These are phyloP conservation scores for Martensiomyces pterosporus DNA, from an alignment of 192 early-diverging fungal species.

Conservation along the genomic window DNA sequence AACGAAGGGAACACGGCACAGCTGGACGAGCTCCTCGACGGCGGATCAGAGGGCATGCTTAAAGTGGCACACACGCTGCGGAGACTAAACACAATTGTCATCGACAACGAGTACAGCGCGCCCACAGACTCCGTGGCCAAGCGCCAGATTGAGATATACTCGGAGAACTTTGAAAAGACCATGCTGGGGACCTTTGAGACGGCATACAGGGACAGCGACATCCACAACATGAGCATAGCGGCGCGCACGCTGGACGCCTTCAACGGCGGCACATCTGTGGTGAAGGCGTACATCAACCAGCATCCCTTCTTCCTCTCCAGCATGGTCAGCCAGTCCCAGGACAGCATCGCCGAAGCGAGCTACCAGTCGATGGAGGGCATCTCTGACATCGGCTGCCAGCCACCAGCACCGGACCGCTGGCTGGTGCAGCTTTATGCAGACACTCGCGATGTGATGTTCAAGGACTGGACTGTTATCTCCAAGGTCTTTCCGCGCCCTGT, in stretches of 20 bases:
- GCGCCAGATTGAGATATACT: constrained; percentile 85
- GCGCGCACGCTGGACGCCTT: constrained; percentile 88
- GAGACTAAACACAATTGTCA: constrained; percentile 71
- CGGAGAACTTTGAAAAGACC: constrained; percentile 86
- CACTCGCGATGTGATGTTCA: constrained; percentile 71
- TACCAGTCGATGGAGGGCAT: constrained; percentile 42
- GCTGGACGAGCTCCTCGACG: constrained; percentile 69
- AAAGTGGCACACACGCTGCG: constrained; percentile 85
- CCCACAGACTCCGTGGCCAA: constrained; percentile 57
- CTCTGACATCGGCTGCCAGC: constrained; percentile 41
- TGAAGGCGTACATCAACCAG: constrained; percentile 95
- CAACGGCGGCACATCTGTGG: constrained; percentile 91
- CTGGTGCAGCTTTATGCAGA: constrained; percentile 78
- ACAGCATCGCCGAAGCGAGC: constrained; percentile 44
- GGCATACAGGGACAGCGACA: constrained; percentile 76
- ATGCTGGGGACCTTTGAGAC: constrained; percentile 84
- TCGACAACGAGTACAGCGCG: constrained; percentile 47
- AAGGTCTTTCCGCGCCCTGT: constrained; percentile 90
- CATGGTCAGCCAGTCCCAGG: constrained; percentile 61
- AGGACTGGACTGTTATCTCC: constrained; percentile 91
- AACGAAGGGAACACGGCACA: constrained; percentile 68
- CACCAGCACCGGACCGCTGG: constrained; percentile 65
- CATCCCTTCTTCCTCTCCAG: constrained; percentile 92
- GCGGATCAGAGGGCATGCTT: constrained; percentile 78
- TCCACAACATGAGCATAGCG: constrained; percentile 63